Evolutionary conservation across 441 rosid genomes (phyloP).

Genomic region (Gossypium schwendimanii): DNA sequence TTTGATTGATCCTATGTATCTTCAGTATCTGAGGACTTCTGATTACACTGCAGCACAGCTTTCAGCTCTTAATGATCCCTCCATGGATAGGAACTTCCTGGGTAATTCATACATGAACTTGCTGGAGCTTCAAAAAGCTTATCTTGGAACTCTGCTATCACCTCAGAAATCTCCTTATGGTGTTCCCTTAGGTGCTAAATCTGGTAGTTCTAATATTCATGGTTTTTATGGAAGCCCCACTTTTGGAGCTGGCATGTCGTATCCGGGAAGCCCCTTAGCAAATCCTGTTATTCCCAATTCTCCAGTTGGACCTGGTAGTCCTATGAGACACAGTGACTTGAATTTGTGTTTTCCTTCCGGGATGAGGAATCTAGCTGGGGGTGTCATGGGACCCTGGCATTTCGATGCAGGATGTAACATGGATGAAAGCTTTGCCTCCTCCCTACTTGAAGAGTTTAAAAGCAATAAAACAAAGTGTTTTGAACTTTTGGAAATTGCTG

Average conservation of each 20-base stretch:
- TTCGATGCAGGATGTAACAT: conserved; percentile 37
- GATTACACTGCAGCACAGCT: conserved; percentile 48
- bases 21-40: conserved; percentile 29
- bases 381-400: conserved; percentile 58
- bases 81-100: conserved; percentile 46
- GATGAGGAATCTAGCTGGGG: conserved; percentile 45
- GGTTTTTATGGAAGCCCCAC: conserved; percentile 56
- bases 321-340: conserved; percentile 54
- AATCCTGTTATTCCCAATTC: conserved; percentile 52
- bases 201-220: conserved; percentile 51
- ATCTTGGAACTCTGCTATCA: conserved; percentile 43
- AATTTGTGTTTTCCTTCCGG: conserved; percentile 49
- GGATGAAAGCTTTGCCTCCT: conserved; percentile 59
- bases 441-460: conserved; percentile 79
- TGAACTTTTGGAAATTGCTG: conserved; percentile 68
- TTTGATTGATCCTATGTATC: conserved; percentile 39
- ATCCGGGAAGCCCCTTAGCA: conserved; percentile 67
- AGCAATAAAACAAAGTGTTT: conserved; percentile 67
- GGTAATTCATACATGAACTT: conserved; percentile 54
- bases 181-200: conserved; percentile 39
- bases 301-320: conserved; percentile 55
- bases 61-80: conserved; percentile 45
- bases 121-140: conserved; percentile 63
- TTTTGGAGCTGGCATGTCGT: conserved; percentile 54
- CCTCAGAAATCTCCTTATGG: conserved; percentile 67